These are phyloP conservation scores for Talaromyces amestolkiae DNA, from an alignment of 2,329 filamentous ascomycete genomes.

Conservation along the genomic window DNA sequence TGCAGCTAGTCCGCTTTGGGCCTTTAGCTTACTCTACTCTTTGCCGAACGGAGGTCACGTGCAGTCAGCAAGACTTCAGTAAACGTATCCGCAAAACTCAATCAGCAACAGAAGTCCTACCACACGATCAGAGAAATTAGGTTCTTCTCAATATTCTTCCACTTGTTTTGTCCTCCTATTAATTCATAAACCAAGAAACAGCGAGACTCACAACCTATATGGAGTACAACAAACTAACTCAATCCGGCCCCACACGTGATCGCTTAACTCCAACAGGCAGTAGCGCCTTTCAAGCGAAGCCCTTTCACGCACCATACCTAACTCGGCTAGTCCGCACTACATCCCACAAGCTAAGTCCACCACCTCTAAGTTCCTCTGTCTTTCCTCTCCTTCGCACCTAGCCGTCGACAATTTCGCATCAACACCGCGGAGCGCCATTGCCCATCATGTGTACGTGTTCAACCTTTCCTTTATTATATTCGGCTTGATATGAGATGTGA, in stretches of 20 bases:
- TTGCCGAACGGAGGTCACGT: background rate
- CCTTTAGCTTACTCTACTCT: background rate
- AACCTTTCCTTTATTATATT: constrained; percentile 22
- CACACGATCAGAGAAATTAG: no score
- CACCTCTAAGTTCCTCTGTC: constrained; percentile 26
- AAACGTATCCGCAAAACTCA: background rate
- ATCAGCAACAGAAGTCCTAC: background rate
- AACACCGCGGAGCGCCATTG: constrained; percentile 41
- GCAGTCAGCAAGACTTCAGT: background rate
- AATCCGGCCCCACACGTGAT: background rate
- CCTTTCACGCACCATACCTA: constrained; percentile 29
- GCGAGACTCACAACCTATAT: no score
- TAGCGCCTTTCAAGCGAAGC: constrained; percentile 38
- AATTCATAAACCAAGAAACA: no score
- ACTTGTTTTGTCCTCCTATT: no score
- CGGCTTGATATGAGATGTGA: constrained; percentile 15
- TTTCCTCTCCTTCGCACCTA: constrained; percentile 32
- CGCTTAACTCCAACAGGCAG: constrained; percentile 7
- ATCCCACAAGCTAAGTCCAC: constrained; percentile 40
- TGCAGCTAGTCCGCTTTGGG: constrained; percentile 6
- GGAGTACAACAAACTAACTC: no score
- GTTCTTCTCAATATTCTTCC: no score
- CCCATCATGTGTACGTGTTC: constrained; percentile 51
- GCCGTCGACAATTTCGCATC: constrained; percentile 37
- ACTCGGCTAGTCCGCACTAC: constrained; percentile 31